Base-by-base conservation (phyloP, 805 yeast species). In the Candida dajiaensis region DNA sequence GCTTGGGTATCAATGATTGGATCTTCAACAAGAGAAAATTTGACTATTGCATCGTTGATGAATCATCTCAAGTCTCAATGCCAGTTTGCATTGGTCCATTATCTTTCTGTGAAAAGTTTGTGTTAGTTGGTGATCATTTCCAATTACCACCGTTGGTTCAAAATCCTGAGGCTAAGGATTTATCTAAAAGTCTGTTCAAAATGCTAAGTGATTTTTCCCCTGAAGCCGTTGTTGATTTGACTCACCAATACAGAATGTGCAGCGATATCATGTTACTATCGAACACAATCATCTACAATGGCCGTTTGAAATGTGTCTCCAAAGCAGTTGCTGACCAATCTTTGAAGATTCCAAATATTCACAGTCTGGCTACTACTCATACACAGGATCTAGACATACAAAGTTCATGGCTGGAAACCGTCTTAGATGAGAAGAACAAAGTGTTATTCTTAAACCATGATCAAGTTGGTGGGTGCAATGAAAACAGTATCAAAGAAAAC, bases 21-120 rank as follows among this genome's bases (percentile, higher is more conserved):
- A 63, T 81, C 3, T 83, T 89, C 56, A 69, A 62, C 19, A 57
- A 70, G 57, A 64, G 78, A 29, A 72, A 68, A 15, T 94, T 94
- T 64, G 99, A 94, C 58, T 92, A 86, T 60, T 95, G 97, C 60
- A 89, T 94, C 38, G 76, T 94, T 39, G 99, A 94, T 63, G 99
- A 94, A 63, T 98, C 98, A 0, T 89, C 97, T 1, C 99, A 94
- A 59, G 86, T 92, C 0, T 84, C 97, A 0, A 73, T 92, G 73
- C 99, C 99, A 0, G 74, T 87, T 6, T 85, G 95, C 55, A 64
- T 94, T 25, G 99, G 98, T 0, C 98, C 99, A 0, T 63, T 94
- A 41, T 65, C 89, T 28, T 78, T 76, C 52, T 83, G 89, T 29
- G 83, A 84, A 40, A 85, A 77, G 63, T 94, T 92, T 61, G 75